Evolutionary conservation across 768 basidiomycete genomes (phyloP).

Genomic region (Leucosporidium yakuticum): DNA sequence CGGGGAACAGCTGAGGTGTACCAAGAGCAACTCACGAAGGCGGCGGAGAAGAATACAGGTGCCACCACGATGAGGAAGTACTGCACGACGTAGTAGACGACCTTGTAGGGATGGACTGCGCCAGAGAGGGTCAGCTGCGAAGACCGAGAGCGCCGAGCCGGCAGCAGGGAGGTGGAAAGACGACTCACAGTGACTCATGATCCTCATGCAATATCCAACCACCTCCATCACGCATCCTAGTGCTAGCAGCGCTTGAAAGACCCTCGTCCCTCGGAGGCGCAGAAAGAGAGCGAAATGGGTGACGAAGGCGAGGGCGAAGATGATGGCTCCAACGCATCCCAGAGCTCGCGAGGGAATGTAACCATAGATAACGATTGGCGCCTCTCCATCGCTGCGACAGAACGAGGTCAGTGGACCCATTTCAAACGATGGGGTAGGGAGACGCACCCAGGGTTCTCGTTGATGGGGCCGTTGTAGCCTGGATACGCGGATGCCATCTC

Average conservation of each 20-base stretch:
- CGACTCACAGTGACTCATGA: slow-evolving; percentile 36
- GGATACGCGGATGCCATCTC: too few relatives aligned
- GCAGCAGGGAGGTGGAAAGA: background rate
- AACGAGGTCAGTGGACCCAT: too few relatives aligned
- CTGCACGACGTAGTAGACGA: background rate
- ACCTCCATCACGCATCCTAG: slow-evolving; percentile 43
- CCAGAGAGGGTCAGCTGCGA: background rate
- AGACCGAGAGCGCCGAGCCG: too few relatives aligned
- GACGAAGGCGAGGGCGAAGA: slow-evolving; percentile 37
- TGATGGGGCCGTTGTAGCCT: background rate
- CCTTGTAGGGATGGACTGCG: background rate
- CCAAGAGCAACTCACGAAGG: slow-evolving; percentile 16
- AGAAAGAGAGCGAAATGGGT: slow-evolving; percentile 32
- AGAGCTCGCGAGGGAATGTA: slow-evolving; percentile 38
- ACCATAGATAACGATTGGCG: slow-evolving; percentile 40
- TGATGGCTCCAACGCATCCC: slow-evolving; percentile 37
- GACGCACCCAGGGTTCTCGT: background rate
- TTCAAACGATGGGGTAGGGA: too few relatives aligned
- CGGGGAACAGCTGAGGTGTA: too few relatives aligned
- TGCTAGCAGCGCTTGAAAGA: slow-evolving; percentile 40
- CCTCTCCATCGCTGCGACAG: slow-evolving; percentile 34
- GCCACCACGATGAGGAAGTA: slow-evolving; percentile 28
- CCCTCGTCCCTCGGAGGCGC: slow-evolving; percentile 32
- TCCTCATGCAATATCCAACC: slow-evolving; percentile 42
- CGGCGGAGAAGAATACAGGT: slow-evolving; percentile 42